phyloP scores from a whole-genome alignment of 140 eudicot species.

The Cichorium intybus region DNA sequence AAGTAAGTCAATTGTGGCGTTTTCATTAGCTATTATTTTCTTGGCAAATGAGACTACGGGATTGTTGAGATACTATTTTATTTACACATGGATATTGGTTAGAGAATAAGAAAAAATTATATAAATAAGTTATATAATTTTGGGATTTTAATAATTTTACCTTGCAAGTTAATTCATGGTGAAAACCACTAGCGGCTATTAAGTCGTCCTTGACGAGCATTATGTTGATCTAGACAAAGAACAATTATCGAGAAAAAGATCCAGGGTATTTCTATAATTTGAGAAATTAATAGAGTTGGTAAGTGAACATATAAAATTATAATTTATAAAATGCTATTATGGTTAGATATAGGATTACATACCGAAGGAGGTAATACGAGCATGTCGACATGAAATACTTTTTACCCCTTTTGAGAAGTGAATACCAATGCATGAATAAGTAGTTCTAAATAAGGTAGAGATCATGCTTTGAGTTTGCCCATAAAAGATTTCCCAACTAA shows the following conservation, averaged over 20 bases:
- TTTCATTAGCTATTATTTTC: constrained; percentile 58
- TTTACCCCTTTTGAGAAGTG: constrained; percentile 56
- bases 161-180: constrained; percentile 90
- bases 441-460: constrained; percentile 84
- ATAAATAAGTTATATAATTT: background rate
- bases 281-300: background rate
- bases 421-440: constrained; percentile 93
- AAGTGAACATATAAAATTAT: too few relatives aligned
- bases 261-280: constrained; percentile 61
- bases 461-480: constrained; percentile 94
- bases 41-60: constrained; percentile 75
- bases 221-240: constrained; percentile 83
- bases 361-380: constrained; percentile 76
- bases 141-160: constrained; percentile 25
- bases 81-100: background rate
- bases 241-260: constrained; percentile 59
- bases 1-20: constrained; percentile 77
- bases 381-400: constrained; percentile 69
- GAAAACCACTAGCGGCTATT: constrained; percentile 93
- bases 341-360: background rate
- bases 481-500: constrained; percentile 82
- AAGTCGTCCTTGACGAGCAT: constrained; percentile 80
- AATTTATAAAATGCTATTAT: background rate
- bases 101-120: background rate
- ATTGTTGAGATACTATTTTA: constrained; percentile 53